Conservation (phyloP, 345 rosid genomes). For the Melaleuca quinquenervia region DNA sequence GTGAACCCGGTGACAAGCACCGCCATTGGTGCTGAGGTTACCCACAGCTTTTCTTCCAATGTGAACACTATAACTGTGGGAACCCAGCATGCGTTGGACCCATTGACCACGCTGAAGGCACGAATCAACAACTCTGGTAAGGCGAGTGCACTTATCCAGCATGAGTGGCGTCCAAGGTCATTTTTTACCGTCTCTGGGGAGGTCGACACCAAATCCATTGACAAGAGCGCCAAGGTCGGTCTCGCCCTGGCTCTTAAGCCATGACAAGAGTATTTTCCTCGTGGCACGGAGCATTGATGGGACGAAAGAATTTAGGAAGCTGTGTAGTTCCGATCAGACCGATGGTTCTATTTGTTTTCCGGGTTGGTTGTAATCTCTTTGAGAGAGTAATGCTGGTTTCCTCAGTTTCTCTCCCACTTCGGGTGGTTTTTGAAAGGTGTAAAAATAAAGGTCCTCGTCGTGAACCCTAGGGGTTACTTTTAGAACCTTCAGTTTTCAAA, state of each 20-base stretch:
- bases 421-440: not conserved
- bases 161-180: constrained; percentile 81
- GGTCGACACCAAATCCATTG: constrained; percentile 69
- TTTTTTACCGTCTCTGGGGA: constrained; percentile 64
- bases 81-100: constrained; percentile 57
- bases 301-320: constrained; percentile 3
- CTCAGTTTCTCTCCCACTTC: not conserved
- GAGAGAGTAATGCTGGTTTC: not conserved
- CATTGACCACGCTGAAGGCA: constrained; percentile 62
- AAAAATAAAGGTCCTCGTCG: not conserved
- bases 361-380: constrained; percentile 5
- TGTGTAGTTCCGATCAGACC: constrained; percentile 2
- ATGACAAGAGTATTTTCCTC: constrained; percentile 4
- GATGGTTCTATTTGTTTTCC: not conserved
- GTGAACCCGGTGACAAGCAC: constrained; percentile 50
- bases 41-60: constrained; percentile 58
- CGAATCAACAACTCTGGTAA: constrained; percentile 65
- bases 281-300: not conserved
- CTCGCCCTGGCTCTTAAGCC: constrained; percentile 79
- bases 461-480: not conserved
- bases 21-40: constrained; percentile 70
- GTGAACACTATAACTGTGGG: constrained; percentile 62
- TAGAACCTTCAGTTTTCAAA: not conserved
- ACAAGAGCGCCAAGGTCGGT: constrained; percentile 77
- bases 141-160: constrained; percentile 74